Evolutionary conservation across 768 basidiomycete genomes (phyloP).

Genomic region (Lentinus brumalis): DNA sequence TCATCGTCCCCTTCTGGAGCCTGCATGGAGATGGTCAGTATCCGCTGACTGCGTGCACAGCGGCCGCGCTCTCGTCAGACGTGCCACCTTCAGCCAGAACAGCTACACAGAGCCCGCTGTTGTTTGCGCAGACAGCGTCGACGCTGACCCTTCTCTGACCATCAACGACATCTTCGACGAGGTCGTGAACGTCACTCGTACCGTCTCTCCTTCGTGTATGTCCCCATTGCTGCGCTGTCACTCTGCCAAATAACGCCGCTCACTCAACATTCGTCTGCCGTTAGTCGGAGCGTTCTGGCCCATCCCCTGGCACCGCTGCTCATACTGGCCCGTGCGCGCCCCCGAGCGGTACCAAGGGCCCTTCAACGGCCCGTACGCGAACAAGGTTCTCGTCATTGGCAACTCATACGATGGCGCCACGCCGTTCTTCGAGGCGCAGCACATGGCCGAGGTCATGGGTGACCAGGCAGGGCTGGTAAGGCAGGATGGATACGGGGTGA

Average conservation of each 20-base stretch:
- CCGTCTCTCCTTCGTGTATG: slow-evolving; percentile 12
- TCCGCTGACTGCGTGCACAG: background rate
- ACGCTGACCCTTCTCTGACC: slow-evolving; percentile 5
- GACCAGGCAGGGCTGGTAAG: slow-evolving; percentile 13
- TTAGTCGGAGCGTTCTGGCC: slow-evolving; percentile 15
- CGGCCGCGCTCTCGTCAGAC: background rate
- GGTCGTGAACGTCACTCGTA: slow-evolving; percentile 10
- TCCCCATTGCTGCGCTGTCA: background rate
- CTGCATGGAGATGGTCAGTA: too few species aligned
- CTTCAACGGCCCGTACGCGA: slow-evolving; percentile 22
- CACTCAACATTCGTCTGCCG: too few species aligned
- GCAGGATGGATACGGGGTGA: slow-evolving; percentile 17
- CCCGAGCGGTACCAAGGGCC: slow-evolving; percentile 26
- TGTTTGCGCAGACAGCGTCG: slow-evolving; percentile 16
- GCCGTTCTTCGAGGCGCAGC: slow-evolving; percentile 10
- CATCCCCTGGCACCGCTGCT: slow-evolving; percentile 14
- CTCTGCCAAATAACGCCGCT: too few species aligned
- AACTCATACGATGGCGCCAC: slow-evolving; percentile 23
- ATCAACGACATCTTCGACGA: slow-evolving; percentile 15
- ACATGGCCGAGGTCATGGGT: slow-evolving; percentile 10
- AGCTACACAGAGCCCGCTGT: slow-evolving; percentile 16
- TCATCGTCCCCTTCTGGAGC: too few species aligned
- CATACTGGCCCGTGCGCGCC: slow-evolving; percentile 18
- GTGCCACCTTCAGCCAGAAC: background rate
- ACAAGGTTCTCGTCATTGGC: slow-evolving; percentile 23